Conservation (phyloP, 1,284 basidiomycete species). For the Ceratobasidium papillatum region DNA sequence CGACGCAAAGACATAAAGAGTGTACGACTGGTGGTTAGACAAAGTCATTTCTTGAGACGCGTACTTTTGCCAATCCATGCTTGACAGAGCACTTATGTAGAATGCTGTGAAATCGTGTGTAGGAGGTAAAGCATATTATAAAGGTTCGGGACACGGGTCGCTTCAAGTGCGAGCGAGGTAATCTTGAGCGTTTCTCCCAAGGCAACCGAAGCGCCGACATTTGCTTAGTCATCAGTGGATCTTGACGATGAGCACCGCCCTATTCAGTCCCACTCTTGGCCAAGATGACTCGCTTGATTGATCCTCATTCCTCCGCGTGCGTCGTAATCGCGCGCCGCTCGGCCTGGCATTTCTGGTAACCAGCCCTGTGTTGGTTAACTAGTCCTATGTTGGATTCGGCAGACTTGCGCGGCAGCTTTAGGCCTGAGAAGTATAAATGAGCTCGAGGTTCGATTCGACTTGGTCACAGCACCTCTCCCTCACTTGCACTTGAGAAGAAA, state of each 20-base stretch:
- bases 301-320: slow-evolving; percentile 6
- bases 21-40: no score
- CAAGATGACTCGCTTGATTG: neutral
- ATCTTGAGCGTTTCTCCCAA: no score
- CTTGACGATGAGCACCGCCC: neutral
- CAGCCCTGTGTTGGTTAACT: neutral
- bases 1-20: no score
- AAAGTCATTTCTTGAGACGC: no score
- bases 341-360: neutral
- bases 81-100: no score
- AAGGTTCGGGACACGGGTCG: no score
- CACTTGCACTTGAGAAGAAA: neutral
- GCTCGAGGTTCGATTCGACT: neutral
- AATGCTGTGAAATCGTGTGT: no score
- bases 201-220: slow-evolving; percentile 2
- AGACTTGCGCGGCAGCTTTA: neutral
- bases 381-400: neutral
- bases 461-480: neutral
- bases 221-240: neutral
- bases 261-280: neutral
- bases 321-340: slow-evolving; percentile 9
- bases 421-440: neutral
- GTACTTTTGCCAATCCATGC: no score
- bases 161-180: no score
- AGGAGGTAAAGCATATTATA: no score